Conservation (phyloP, 106 monocot species). For the Dendrobium huoshanense region DNA sequence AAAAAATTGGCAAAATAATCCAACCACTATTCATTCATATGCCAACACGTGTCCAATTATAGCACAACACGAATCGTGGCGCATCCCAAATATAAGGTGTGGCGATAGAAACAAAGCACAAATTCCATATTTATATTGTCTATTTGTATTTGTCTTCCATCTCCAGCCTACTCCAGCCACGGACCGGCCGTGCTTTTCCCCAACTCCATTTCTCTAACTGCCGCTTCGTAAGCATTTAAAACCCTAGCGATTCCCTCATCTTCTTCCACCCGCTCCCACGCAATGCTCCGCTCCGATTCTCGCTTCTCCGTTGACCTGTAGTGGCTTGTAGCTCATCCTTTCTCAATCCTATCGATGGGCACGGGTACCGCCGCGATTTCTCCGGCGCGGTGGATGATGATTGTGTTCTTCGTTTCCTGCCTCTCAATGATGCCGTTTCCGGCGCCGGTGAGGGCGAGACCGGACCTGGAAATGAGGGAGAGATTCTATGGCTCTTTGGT, state of each 20-base stretch:
- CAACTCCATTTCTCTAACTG: neutral
- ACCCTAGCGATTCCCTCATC: neutral
- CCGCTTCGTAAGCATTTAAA: neutral
- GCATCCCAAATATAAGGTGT: too few relatives aligned
- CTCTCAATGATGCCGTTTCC: slow-evolving; percentile 11
- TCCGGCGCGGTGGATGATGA: neutral
- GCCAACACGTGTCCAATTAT: too few relatives aligned
- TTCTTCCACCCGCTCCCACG: neutral
- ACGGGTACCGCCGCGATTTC: neutral
- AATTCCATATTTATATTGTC: too few relatives aligned
- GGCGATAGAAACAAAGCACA: neutral
- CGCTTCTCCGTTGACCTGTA: neutral
- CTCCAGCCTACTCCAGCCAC: too few relatives aligned
- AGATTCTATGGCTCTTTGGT: slow-evolving; percentile 75
- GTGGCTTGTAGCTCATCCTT: neutral
- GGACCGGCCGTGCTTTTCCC: neutral
- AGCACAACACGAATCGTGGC: too few relatives aligned
- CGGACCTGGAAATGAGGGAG: slow-evolving; percentile 84
- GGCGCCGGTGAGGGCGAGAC: slow-evolving; percentile 28
- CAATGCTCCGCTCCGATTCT: neutral
- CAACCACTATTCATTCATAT: too few relatives aligned
- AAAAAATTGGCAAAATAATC: too few relatives aligned
- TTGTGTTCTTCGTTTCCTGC: neutral
- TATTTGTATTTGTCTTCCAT: too few relatives aligned
- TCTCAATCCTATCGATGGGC: neutral